These are phyloP conservation scores for Psophocarpus tetragonolobus DNA, from an alignment of 306 rosid genomes.

Conservation along the genomic window DNA sequence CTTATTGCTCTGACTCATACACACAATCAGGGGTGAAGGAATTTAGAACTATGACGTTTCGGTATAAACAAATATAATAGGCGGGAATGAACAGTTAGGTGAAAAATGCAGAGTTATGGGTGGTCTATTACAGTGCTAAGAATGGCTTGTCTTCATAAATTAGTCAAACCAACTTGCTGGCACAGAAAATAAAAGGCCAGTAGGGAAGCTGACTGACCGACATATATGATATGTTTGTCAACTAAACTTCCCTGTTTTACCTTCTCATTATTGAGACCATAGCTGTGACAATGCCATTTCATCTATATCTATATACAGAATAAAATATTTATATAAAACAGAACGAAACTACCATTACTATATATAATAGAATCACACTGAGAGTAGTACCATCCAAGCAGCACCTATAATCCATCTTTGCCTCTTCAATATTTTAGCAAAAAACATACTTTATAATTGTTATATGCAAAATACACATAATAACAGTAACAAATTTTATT, in stretches of 20 bases:
- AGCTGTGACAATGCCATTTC: neutral
- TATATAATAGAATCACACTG: neutral
- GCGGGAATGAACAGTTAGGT: neutral
- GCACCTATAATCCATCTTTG: conserved; percentile 6
- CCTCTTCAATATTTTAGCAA: conserved; percentile 1
- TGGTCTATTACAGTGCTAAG: neutral
- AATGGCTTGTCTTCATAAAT: conserved; percentile 23
- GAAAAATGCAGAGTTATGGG: neutral
- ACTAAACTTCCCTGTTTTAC: conserved; percentile 26
- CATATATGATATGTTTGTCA: conserved; percentile 6
- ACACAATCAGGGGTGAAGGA: too few relatives aligned
- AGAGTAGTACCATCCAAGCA: neutral
- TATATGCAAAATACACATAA: neutral
- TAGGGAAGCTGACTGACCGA: neutral
- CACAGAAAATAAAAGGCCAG: conserved; percentile 11
- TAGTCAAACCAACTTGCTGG: conserved; percentile 23
- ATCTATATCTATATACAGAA: neutral
- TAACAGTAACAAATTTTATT: neutral
- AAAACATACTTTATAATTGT: neutral
- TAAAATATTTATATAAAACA: neutral
- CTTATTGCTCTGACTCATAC: too few relatives aligned
- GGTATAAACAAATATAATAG: neutral
- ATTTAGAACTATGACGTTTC: too few relatives aligned
- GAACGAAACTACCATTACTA: neutral
- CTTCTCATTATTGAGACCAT: conserved; percentile 27